A percentile compares a stretch with the other conserved stretches of the same genome.
These are phyloP conservation scores for Coniella vitis DNA, from an alignment of 2,329 filamentous ascomycete species.

Conservation along the genomic window DNA sequence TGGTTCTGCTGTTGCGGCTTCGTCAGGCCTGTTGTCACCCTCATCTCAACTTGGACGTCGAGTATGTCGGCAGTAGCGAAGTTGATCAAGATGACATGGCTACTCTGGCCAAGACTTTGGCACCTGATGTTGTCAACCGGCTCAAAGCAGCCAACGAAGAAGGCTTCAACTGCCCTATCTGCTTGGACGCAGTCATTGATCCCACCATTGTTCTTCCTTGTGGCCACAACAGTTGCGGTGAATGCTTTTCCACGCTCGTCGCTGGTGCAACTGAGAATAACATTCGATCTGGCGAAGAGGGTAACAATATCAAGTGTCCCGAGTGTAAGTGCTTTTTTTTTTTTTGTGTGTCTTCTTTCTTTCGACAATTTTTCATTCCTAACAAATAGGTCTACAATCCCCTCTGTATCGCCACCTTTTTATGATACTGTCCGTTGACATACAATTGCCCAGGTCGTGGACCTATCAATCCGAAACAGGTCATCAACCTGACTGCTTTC, in stretches of 20 bases:
- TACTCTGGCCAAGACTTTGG: constrained; percentile 48
- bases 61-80: constrained; percentile 35
- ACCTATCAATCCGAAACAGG: constrained; percentile 55
- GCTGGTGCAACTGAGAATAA: constrained; percentile 50
- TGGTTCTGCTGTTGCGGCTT: constrained; percentile 73
- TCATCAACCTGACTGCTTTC: constrained; percentile 71
- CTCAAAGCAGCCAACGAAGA: constrained; percentile 43
- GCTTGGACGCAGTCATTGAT: constrained; percentile 68
- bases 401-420: no score
- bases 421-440: background rate
- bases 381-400: background rate
- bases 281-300: constrained; percentile 55
- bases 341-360: background rate
- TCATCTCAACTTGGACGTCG: constrained; percentile 51
- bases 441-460: constrained; percentile 38
- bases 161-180: constrained; percentile 74
- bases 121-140: constrained; percentile 55
- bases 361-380: background rate
- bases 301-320: constrained; percentile 57
- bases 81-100: constrained; percentile 36
- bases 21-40: constrained; percentile 77
- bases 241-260: constrained; percentile 65
- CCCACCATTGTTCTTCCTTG: constrained; percentile 76
- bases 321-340: constrained; percentile 42
- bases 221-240: constrained; percentile 71